Conservation (phyloP, 345 rosid species). For the Hibiscus tridactylites region DNA sequence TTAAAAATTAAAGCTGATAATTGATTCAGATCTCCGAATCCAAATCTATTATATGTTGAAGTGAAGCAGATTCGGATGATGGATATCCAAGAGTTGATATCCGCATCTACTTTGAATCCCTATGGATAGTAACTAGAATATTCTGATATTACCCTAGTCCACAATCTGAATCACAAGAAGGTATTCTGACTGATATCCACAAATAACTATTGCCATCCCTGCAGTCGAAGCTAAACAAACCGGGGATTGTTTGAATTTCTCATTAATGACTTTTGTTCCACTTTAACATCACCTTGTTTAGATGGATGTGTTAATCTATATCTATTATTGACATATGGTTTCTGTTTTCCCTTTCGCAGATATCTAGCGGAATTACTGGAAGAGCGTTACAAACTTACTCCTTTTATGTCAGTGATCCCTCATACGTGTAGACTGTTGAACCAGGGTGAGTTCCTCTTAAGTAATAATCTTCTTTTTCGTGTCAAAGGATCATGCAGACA, state of each 20-base stretch:
- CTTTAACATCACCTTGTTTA: neutral
- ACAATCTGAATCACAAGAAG: neutral
- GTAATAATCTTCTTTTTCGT: neutral
- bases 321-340: conserved; percentile 6
- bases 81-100: neutral
- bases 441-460: conserved; percentile 51
- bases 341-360: conserved; percentile 25
- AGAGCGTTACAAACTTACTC: conserved; percentile 67
- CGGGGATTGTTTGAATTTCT: neutral
- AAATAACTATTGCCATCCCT: too few relatives aligned
- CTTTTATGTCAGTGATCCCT: conserved; percentile 67
- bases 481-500: neutral
- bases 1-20: neutral
- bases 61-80: neutral
- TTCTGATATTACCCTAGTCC: neutral
- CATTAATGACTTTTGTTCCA: neutral
- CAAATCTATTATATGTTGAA: neutral
- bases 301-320: conserved; percentile 16
- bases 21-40: neutral
- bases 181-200: too few relatives aligned
- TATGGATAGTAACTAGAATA: neutral
- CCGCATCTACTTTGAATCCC: neutral
- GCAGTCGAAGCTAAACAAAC: neutral
- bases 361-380: conserved; percentile 69
- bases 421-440: conserved; percentile 46